Evolutionary conservation across 805 yeast genomes (phyloP), one percentile per base, ranked within the genome.

Genomic region (Kluyveromyces nonfermentans): DNA sequence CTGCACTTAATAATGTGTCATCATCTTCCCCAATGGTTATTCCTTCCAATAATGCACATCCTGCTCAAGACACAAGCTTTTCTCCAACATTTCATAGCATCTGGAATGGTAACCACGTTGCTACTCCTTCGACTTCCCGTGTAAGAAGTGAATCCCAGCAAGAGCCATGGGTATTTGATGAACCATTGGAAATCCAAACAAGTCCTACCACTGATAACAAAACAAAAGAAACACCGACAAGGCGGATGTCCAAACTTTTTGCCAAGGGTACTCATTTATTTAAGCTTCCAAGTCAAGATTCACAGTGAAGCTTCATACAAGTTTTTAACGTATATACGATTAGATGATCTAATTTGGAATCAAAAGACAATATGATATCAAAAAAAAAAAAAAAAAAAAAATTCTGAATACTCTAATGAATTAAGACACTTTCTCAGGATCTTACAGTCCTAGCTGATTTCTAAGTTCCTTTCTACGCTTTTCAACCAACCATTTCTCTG

Each of bases 401-500:
- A n/a, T n/a, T n/a, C n/a, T n/a, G n/a, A n/a, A n/a, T n/a, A n/a
- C n/a, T n/a, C n/a, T n/a, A n/a, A n/a, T n/a, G n/a, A n/a, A n/a
- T n/a, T n/a, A n/a, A 25, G 30, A 6, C 7, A 25, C 12, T 4
- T 25, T 10, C 12, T 14, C 12, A 25, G 12, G 7, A 18, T 16
- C 18, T 16, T 33, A 57, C 7, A 54, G 37, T 19, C 46, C 45
- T 18, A 56, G 37, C 37, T 52, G 63, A 8, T 55, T 53, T 22
- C 73, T 54, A 16, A 80, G 56, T 47, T 72, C 71, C 42, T 65
- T 52, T 48, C 69, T 73, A 48, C 70, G 68, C 46, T 59, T 59
- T 14, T 70, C 67, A 17, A 79, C 74, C 15, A 79, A 49, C 67
- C 74, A 68, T 14, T 50, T 41, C 39, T 72, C 73, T 40, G 78